Conservation (phyloP, 75 land plant genomes). For the Ceratopteris richardii region DNA sequence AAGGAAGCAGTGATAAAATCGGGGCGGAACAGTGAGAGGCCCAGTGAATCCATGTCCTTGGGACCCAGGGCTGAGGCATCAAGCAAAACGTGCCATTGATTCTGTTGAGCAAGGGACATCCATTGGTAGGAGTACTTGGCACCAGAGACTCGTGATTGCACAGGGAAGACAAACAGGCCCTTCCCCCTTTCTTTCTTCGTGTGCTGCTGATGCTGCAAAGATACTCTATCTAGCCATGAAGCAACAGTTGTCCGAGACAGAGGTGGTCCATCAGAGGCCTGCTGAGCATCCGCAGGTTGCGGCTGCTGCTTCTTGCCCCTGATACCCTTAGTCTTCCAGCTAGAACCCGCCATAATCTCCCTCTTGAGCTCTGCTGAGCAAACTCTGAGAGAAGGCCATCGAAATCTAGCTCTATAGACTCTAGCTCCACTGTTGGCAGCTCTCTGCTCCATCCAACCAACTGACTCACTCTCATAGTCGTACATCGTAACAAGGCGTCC, state of each 20-base stretch:
- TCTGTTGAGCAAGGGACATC: constrained; percentile 85
- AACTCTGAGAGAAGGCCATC: constrained; percentile 67
- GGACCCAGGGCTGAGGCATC: constrained; percentile 89
- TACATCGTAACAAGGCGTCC: constrained; percentile 69
- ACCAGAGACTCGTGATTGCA: constrained; percentile 77
- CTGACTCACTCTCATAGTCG: constrained; percentile 85
- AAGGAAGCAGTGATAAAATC: constrained; percentile 84
- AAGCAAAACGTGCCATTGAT: constrained; percentile 84
- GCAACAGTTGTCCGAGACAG: neutral
- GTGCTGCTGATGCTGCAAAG: constrained; percentile 33
- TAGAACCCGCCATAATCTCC: constrained; percentile 27
- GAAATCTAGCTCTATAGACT: constrained; percentile 49
- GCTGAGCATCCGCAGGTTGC: neutral
- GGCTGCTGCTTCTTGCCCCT: constrained; percentile 14
- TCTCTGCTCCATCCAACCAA: constrained; percentile 63
- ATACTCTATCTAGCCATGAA: neutral
- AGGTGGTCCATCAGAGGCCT: neutral
- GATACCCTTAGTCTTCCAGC: constrained; percentile 18
- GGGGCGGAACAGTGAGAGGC: constrained; percentile 71
- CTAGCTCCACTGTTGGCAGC: constrained; percentile 66
- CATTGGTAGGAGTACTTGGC: constrained; percentile 87
- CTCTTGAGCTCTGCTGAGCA: constrained; percentile 60
- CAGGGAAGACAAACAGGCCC: constrained; percentile 87
- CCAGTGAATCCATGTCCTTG: constrained; percentile 87
- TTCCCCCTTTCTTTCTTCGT: constrained; percentile 56